These are phyloP conservation scores for Aspergillus fructus DNA, from an alignment of 2,329 filamentous ascomycete species.

Conservation along the genomic window DNA sequence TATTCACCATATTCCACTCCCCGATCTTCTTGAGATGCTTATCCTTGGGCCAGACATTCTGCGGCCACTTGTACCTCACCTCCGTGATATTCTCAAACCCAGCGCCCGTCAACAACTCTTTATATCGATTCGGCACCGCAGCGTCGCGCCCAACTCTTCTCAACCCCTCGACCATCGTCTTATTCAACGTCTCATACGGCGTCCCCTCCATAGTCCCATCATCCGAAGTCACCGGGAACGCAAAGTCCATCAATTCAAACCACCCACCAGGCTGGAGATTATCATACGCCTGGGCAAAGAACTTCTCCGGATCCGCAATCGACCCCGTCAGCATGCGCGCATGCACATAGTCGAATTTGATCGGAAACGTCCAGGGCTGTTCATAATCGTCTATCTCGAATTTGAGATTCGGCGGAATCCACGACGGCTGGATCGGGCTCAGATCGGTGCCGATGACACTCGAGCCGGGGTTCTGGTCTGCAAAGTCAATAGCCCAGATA, in stretches of 20 bases:
- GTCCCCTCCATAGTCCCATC: constrained; percentile 26
- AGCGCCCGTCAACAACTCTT: constrained; percentile 20
- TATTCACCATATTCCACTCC: constrained; percentile 10
- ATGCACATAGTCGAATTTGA: constrained; percentile 33
- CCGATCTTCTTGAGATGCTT: constrained; percentile 27
- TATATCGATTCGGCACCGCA: constrained; percentile 14
- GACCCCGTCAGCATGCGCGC: constrained; percentile 22
- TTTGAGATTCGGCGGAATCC: constrained; percentile 28
- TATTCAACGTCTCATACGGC: constrained; percentile 2
- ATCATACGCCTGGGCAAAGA: constrained; percentile 11
- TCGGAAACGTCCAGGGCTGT: constrained; percentile 24
- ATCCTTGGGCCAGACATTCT: constrained; percentile 33
- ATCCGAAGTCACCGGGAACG: constrained; percentile 23
- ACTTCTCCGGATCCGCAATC: constrained; percentile 6
- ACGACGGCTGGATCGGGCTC: constrained; percentile 50
- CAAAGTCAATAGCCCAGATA: constrained; percentile 29
- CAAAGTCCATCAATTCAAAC: constrained; percentile 27
- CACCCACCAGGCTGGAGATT: constrained; percentile 32
- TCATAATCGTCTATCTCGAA: constrained; percentile 33
- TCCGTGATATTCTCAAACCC: constrained; percentile 27
- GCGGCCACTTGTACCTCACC: constrained; percentile 22
- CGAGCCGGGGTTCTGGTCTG: constrained; percentile 37
- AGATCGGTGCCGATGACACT: constrained; percentile 50
- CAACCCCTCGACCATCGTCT: constrained; percentile 12
- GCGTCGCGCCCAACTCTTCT: constrained; percentile 18